A percentile compares a stretch with the other conserved stretches of the same genome.
These are phyloP conservation scores for Aechmea fasciata DNA, from an alignment of 176 grass and related monocot species.

Conservation along the genomic window DNA sequence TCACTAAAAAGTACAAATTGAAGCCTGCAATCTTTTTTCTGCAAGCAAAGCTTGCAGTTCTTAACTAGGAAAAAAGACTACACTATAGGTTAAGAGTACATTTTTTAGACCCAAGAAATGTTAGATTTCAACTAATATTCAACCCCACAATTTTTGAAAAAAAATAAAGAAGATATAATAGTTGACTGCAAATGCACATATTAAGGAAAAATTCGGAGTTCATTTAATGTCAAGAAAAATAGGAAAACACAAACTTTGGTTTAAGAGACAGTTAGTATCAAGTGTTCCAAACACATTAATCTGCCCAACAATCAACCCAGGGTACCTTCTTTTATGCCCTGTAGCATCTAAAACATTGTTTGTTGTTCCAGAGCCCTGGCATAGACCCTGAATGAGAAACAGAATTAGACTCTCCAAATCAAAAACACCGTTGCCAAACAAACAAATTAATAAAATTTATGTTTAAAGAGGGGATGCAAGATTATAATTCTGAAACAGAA, in stretches of 20 bases:
- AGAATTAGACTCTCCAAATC: conserved; percentile 52
- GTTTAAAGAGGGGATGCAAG: conserved; percentile 15
- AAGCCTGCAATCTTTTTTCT: neutral
- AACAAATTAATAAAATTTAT: conserved; percentile 14
- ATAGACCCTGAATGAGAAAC: conserved; percentile 82
- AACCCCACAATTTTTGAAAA: too few relatives aligned
- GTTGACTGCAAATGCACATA: neutral
- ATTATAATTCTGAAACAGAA: conserved; percentile 17
- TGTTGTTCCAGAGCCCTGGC: conserved; percentile 53
- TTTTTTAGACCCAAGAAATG: neutral
- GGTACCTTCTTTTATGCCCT: conserved; percentile 94
- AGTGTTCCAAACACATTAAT: conserved; percentile 44
- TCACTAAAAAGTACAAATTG: neutral
- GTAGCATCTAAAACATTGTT: conserved; percentile 74
- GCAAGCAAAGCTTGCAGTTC: neutral
- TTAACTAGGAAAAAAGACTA: neutral
- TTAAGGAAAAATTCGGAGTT: neutral
- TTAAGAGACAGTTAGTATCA: conserved; percentile 15
- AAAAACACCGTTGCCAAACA: conserved; percentile 23
- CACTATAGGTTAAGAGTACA: too few relatives aligned
- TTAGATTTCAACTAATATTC: too few relatives aligned
- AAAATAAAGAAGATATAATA: neutral
- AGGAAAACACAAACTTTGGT: conserved; percentile 1
- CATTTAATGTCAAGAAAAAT: neutral
- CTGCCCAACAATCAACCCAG: conserved; percentile 81